Base-by-base conservation (phyloP, 768 basidiomycete species). In the Leucocoprinus leucothites region DNA sequence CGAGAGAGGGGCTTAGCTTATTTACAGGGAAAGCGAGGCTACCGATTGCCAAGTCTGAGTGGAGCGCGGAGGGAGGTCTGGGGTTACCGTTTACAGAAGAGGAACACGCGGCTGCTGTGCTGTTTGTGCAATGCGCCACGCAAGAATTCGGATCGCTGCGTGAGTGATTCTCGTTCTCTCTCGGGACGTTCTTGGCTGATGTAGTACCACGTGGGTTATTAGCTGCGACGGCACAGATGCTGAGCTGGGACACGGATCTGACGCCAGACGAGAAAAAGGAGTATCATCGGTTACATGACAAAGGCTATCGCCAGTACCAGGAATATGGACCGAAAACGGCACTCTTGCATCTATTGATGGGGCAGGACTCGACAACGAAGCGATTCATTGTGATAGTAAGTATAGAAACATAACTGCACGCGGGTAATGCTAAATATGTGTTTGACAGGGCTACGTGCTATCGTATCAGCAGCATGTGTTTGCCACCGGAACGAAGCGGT, bases 381-480 rank as follows among this genome's bases (percentile, higher is more conserved):
- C 54, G 54, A 48, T 56, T 56, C 21, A 56, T 56, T 14, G 54
- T 56, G 40, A 56, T 56, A 21, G 54, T 56, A 24, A 48, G 54
- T 49, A 8, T 21, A 22, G n/a, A 13, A 19, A 9, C 18, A n/a
- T n/a, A 8, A 3, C 1, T 25, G 46, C 38, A 40, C 25, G 28
- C 18, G 28, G 14, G 36, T 13, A 36, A 9, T 16, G 14, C 26
- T 41, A 55, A 42, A 48, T 31, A 24, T 31, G 18, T 38, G 16
- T 31, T 21, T 28, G 24, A 55, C n/a, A 56, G 54, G 54, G 54
- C 24, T 56, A 56, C 36, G 54, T 56, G 48, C 48, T 56, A 7
- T 56, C 54, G 54, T 56, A 56, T 22, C 54, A 56, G 47, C 48
- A 56, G 40, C 54, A 56, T 56, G 54, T 56, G 54, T 56, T 56